phyloP scores from a whole-genome alignment of 2,329 filamentous ascomycete genomes.

The Calcarisporium arbuscula region DNA sequence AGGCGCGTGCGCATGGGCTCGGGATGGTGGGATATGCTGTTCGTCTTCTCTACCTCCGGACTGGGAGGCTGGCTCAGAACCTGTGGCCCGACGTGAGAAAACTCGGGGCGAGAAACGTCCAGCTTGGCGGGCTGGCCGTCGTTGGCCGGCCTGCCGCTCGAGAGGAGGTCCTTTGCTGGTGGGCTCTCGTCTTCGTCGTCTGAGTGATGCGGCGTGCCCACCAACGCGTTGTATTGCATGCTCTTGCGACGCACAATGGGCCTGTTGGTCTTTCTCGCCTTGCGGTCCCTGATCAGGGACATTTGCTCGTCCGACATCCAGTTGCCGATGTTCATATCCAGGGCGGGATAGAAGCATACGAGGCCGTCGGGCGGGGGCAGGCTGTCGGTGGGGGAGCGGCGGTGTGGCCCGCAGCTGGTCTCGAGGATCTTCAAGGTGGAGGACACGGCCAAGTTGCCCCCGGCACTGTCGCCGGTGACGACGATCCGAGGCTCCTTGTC shows the following conservation, averaged over 20 bases:
- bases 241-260: constrained; percentile 77
- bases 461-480: constrained; percentile 42
- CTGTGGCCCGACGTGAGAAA: constrained; percentile 40
- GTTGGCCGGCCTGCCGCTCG: constrained; percentile 7
- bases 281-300: constrained; percentile 81
- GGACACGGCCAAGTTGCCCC: constrained; percentile 50
- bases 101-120: constrained; percentile 34
- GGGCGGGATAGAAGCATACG: constrained; percentile 77
- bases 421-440: constrained; percentile 87
- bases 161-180: constrained; percentile 24
- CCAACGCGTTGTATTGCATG: constrained; percentile 79
- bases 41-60: constrained; percentile 10
- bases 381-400: constrained; percentile 34
- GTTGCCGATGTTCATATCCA: constrained; percentile 97
- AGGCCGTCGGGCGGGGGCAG: constrained; percentile 74
- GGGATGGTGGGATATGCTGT: constrained; percentile 42
- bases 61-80: constrained; percentile 17
- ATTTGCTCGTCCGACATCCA: constrained; percentile 99
- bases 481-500: constrained; percentile 32
- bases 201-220: constrained; percentile 75
- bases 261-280: constrained; percentile 69
- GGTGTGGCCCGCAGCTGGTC: constrained; percentile 44
- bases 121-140: constrained; percentile 22
- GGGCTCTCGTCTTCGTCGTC: constrained; percentile 60
- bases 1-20: constrained; percentile 72